Percentiles rank a stretch among this genome's conserved stretches.
These are phyloP conservation scores for Fraxinus latifolia DNA, from an alignment of 305 asterid genomes.

Conservation along the genomic window DNA sequence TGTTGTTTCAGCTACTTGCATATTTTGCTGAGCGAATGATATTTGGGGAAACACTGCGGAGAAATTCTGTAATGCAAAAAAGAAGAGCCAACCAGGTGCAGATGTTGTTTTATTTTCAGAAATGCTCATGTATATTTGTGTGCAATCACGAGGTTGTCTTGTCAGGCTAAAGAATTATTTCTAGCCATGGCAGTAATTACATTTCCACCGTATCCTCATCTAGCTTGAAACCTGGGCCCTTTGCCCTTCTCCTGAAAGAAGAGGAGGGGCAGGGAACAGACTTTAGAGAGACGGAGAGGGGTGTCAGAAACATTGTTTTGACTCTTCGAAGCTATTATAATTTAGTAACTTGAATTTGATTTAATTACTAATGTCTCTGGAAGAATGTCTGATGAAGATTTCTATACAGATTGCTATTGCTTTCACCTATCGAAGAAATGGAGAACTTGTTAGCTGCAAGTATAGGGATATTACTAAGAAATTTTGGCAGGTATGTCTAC, in stretches of 20 bases:
- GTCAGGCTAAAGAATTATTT: conserved; percentile 5
- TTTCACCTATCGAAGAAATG: conserved; percentile 69
- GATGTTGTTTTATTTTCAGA: conserved; percentile 1
- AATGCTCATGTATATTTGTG: background rate
- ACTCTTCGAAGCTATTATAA: background rate
- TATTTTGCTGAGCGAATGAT: conserved; percentile 85
- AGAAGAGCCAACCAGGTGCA: conserved; percentile 58
- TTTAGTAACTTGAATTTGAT: conserved; percentile 6
- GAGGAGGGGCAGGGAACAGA: background rate
- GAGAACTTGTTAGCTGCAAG: conserved; percentile 74
- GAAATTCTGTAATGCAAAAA: conserved; percentile 86
- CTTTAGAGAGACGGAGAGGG: background rate
- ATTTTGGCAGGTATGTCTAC: conserved; percentile 74
- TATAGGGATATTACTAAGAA: conserved; percentile 60
- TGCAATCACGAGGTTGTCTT: conserved; percentile 14
- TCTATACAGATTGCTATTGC: conserved; percentile 67
- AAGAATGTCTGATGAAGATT: conserved; percentile 15
- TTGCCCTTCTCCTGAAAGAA: background rate
- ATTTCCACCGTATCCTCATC: background rate
- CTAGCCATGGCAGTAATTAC: conserved; percentile 1
- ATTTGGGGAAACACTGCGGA: conserved; percentile 71
- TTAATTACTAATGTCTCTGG: background rate
- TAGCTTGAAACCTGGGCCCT: background rate
- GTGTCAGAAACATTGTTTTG: background rate
- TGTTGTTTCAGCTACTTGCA: conserved; percentile 52